Base-by-base conservation (phyloP, 805 yeast genomes). In the Candida loeiensis region DNA sequence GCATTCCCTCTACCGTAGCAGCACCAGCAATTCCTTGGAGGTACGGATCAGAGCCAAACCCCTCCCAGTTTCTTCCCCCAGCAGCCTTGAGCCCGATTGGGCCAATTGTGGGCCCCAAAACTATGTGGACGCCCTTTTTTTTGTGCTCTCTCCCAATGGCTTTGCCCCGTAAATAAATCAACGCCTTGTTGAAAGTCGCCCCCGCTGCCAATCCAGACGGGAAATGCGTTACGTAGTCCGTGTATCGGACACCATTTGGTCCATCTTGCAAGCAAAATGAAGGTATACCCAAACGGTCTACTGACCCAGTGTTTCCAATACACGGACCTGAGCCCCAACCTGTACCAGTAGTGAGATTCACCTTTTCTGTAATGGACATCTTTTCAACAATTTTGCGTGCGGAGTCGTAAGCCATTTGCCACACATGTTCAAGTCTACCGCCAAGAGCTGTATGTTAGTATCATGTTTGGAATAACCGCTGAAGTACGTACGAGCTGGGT, bases 41-140 rank as follows among this genome's bases (percentile, higher is more conserved):
- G 43, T 77, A 78, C 2, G 85, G 82, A 53, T 79, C 85, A 4
- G 79, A 61, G 6, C 81, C 79, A 56, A 77, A 78, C 27, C 79
- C 71, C 58, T 79, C 84, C 82, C 83, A 78, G 56, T 74, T 76
- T 47, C 84, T 63, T 4, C 85, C 85, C 16, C 81, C 85, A 29
- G 73, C 74, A 3, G 82, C 84, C 49, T 78, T 74, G 25, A 68
- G 62, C 0, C 85, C 85, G 32, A 79, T 66, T 8, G 85, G 85
- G 0, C 83, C 84, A 28, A 76, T 63, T 2, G 66, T 64, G 1
- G 85, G 85, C 0, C 81, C 83, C 14, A 79, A 59, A 11, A 74
- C 65, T 26, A 77, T 64, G 50, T 78, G 73, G 12, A 75, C 77
- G 18, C 82, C 82, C 51, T 78, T 79, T 3, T 53, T 59, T 45